phyloP scores from a whole-genome alignment of 169 alveolate genomes.

The Cryptosporidium viatorum region DNA sequence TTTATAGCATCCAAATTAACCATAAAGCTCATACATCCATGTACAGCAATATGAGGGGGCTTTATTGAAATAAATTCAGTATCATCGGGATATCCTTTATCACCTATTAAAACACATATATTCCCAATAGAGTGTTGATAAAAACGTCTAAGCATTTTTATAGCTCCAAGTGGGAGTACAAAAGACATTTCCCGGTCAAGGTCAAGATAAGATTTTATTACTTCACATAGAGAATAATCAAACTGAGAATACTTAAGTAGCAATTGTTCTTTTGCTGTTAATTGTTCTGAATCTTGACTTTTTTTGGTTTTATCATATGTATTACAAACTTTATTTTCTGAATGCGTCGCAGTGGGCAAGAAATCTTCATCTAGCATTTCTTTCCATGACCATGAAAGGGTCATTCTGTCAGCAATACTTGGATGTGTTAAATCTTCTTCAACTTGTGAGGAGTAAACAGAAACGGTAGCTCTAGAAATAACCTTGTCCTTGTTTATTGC shows the following conservation, averaged over 20 bases:
- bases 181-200: slow-evolving; percentile 81
- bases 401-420: slow-evolving; percentile 65
- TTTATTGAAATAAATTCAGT: slow-evolving; percentile 83
- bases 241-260: slow-evolving; percentile 19
- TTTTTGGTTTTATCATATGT: not conserved
- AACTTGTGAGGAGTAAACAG: slow-evolving; percentile 49
- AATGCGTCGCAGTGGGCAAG: not conserved
- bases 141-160: slow-evolving; percentile 80
- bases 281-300: not conserved
- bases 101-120: slow-evolving; percentile 84
- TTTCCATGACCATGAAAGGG: slow-evolving; percentile 61
- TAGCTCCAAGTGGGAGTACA: slow-evolving; percentile 85
- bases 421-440: slow-evolving; percentile 69
- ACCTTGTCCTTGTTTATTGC: slow-evolving; percentile 23
- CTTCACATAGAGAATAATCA: slow-evolving; percentile 48
- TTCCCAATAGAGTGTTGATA: slow-evolving; percentile 79
- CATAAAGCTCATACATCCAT: slow-evolving; percentile 88
- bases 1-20: slow-evolving; percentile 85
- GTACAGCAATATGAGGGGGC: slow-evolving; percentile 87
- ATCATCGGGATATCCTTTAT: slow-evolving; percentile 86
- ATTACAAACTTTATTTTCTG: slow-evolving; percentile 9
- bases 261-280: not conserved
- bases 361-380: slow-evolving; percentile 2
- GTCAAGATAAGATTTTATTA: slow-evolving; percentile 78
- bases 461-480: slow-evolving; percentile 49